Conservation (phyloP, 371 early-diverging fungal species). For the Fennellomyces sp. region DNA sequence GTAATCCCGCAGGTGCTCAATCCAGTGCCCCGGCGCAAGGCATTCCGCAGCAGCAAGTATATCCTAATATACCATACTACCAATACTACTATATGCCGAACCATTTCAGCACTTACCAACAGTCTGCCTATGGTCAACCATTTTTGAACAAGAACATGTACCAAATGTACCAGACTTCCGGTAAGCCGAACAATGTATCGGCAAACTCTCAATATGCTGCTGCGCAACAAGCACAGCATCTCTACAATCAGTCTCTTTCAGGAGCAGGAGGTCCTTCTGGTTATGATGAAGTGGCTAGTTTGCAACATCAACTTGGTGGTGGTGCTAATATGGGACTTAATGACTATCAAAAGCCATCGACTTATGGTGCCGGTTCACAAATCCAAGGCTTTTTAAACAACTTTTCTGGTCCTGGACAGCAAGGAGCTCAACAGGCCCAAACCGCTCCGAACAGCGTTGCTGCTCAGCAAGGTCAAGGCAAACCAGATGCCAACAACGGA, state of each 20-base stretch:
- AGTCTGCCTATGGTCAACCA: conserved; percentile 78
- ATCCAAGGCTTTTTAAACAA: conserved; percentile 5
- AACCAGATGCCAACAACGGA: conserved; percentile 15
- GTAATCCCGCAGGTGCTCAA: neutral
- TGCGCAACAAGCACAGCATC: conserved; percentile 38
- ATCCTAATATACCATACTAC: conserved; percentile 57
- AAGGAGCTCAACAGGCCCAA: neutral
- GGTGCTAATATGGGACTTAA: conserved; percentile 31
- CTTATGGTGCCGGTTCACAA: conserved; percentile 2
- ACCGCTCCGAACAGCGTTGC: neutral
- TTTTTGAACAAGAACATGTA: conserved; percentile 87
- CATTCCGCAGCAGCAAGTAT: conserved; percentile 21
- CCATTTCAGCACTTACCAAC: conserved; percentile 70
- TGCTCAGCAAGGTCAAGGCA: conserved; percentile 10
- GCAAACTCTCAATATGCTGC: conserved; percentile 53
- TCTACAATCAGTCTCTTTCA: conserved; percentile 36
- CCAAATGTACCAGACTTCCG: conserved; percentile 61
- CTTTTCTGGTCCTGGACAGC: neutral
- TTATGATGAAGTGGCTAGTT: conserved; percentile 52
- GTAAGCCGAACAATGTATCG: conserved; percentile 40
- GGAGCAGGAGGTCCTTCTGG: conserved; percentile 11
- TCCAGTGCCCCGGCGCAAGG: neutral
- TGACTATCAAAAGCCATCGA: conserved; percentile 43
- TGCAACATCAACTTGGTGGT: conserved; percentile 32
- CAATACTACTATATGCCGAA: conserved; percentile 75